Base-by-base conservation (phyloP, 2,329 filamentous ascomycete species). In the Tolypocladium paradoxum region DNA sequence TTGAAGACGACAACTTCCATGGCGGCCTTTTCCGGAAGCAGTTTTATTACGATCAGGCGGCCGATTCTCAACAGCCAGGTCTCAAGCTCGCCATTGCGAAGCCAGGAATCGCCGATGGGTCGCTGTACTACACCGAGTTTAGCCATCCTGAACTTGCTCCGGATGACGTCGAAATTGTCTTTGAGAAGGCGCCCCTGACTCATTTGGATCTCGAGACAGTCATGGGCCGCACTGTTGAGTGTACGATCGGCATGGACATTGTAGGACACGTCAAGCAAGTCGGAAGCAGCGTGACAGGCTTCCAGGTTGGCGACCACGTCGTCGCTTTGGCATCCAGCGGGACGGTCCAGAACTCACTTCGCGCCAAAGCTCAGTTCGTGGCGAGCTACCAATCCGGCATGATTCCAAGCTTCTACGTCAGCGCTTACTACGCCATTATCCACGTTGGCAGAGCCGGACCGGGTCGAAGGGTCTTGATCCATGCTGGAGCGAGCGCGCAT, bases 381-480 rank as follows among this genome's bases (percentile, higher is more conserved):
- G 61, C 65, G n/a, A 57, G 58, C 24, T 58, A 61, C 51, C 47
- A 50, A 1, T 54, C 60, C 2, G 59, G 58, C 2, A 59, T 71
- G 6, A 59, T 70, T 9, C 71, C 73, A 0, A 68, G 73, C 1
- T 63, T 69, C 0, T 69, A 70, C 50, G 56, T 70, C 24, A 70
- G 73, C 5, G 76, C 75, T 1, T 68, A 70, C 52, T 71, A 78
- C 53, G 69, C 68, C 2, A 61, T 81, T 7, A 29, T 61, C 3
- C 58, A 64, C 27, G 36, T 66, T n/a, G 69, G 67, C 31, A 62
- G 67, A 37, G 50, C 62, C 20, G 49, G 51, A 7, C 45, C 38
- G n/a, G 59, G 60, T 4, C 60, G 66, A 9, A 67, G 57, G 3
- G 65, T 77, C 5, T 64, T 79, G 4, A 64, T 79, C 20, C 72